Percentiles rank a stretch among this genome's conserved stretches.
Conservation (phyloP, 2,329 filamentous ascomycete genomes). For the Fulvia fulva region DNA sequence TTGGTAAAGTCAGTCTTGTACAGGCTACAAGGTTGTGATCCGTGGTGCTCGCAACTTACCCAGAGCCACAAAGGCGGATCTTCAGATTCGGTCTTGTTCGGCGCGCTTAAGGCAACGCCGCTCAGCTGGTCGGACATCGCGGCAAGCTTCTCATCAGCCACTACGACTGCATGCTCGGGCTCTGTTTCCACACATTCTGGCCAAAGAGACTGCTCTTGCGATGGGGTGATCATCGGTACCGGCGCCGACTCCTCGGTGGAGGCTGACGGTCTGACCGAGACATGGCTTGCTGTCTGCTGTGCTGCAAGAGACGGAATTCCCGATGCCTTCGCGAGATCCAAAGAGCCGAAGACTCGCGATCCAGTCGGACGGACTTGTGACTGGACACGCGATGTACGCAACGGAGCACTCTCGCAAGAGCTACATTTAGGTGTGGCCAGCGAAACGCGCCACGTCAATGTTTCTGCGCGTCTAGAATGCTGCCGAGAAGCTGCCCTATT, state of each 20-base stretch:
- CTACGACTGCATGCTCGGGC: not conserved
- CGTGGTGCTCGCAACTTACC: slow-evolving; percentile 4
- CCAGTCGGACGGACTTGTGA: slow-evolving; percentile 34
- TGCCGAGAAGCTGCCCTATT: slow-evolving; percentile 61
- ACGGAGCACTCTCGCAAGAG: slow-evolving; percentile 66
- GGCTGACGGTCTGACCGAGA: not conserved
- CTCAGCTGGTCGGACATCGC: slow-evolving; percentile 1
- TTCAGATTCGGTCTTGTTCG: slow-evolving; percentile 10
- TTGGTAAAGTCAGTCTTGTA: not conserved
- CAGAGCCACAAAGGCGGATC: slow-evolving; percentile 8
- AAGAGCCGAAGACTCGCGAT: not conserved
- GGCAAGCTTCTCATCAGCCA: slow-evolving; percentile 6
- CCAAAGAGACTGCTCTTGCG: slow-evolving; percentile 2
- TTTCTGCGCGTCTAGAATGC: slow-evolving; percentile 44
- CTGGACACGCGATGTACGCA: slow-evolving; percentile 60
- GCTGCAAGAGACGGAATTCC: not conserved
- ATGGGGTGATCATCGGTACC: not conserved
- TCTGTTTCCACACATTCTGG: not conserved
- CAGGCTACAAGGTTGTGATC: not conserved
- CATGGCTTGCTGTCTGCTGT: not conserved
- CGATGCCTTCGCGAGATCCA: not conserved
- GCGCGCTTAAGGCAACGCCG: not conserved
- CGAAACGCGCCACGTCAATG: slow-evolving; percentile 70
- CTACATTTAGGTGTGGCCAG: slow-evolving; percentile 70
- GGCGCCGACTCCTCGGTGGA: not conserved